Percentiles rank a stretch among this genome's conserved stretches.
Evolutionary conservation across 192 early-diverging fungal species (phyloP).

Genomic region (Dissophora globulifera): DNA sequence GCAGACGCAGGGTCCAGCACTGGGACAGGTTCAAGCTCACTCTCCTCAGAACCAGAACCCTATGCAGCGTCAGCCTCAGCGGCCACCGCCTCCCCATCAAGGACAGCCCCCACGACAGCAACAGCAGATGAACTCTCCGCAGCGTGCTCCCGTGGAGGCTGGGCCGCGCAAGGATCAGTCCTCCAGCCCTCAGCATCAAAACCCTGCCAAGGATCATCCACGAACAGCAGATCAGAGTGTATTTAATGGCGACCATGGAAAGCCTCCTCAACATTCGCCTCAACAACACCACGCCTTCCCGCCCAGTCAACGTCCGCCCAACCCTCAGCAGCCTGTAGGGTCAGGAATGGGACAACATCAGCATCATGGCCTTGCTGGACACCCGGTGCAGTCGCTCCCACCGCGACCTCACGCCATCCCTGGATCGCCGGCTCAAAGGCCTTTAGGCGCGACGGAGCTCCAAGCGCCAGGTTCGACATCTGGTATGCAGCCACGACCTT

Average conservation of each 20-base stretch:
- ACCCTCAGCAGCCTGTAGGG: conserved; percentile 13
- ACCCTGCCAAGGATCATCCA: background rate
- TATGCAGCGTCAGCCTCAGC: conserved; percentile 27
- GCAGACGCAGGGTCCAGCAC: background rate
- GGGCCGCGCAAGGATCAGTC: background rate
- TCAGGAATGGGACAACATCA: conserved; percentile 16
- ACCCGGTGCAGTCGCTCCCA: conserved; percentile 1
- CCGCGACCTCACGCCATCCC: conserved; percentile 11
- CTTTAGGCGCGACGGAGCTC: conserved; percentile 13
- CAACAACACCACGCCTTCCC: conserved; percentile 10
- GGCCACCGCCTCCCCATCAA: conserved; percentile 14
- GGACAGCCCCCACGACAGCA: conserved; percentile 17
- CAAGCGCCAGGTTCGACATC: conserved; percentile 3
- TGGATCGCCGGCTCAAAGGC: conserved; percentile 27
- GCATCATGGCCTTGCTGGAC: conserved; percentile 9
- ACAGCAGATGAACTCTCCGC: conserved; percentile 10
- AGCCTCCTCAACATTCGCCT: conserved; percentile 6
- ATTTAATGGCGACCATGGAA: conserved; percentile 9
- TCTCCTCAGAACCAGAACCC: conserved; percentile 18
- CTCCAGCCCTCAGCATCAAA: background rate
- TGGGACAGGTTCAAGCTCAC: no score
- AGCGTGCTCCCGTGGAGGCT: conserved; percentile 1
- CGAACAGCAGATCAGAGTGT: background rate
- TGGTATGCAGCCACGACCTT: background rate
- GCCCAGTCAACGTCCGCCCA: conserved; percentile 12